phyloP scores from a whole-genome alignment of 1,284 basidiomycete genomes.

The Cutaneotrichosporon mucoides region DNA sequence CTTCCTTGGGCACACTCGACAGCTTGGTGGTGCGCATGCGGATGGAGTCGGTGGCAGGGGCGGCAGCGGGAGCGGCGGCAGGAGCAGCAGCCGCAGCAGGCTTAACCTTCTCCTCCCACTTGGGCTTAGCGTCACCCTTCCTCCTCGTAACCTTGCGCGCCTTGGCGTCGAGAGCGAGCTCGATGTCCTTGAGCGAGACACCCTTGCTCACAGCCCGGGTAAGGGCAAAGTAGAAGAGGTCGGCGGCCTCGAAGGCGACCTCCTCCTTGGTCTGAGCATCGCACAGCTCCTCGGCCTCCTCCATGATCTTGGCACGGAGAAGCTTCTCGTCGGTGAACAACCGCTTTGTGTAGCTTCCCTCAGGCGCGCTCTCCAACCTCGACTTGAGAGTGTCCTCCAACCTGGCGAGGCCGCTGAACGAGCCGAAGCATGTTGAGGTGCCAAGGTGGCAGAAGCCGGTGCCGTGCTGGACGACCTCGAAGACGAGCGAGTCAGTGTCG shows the following conservation, averaged over 20 bases:
- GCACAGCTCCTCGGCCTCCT: constrained; percentile 96
- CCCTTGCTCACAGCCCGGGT: constrained; percentile 81
- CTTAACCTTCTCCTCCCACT: constrained; percentile 57
- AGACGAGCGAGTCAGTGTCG: constrained; percentile 88
- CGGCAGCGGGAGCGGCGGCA: constrained; percentile 27
- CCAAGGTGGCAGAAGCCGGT: constrained; percentile 91
- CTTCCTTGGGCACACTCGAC: constrained; percentile 54
- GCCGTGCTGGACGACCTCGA: constrained; percentile 85
- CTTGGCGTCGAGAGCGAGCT: constrained; percentile 78
- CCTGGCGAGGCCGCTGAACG: constrained; percentile 68
- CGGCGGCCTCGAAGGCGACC: constrained; percentile 94
- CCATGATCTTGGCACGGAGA: constrained; percentile 89
- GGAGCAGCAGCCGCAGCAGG: constrained; percentile 29
- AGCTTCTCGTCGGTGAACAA: constrained; percentile 80
- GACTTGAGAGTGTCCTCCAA: constrained; percentile 77
- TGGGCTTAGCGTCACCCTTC: constrained; percentile 88
- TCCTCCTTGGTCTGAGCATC: constrained; percentile 74
- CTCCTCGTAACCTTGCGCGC: constrained; percentile 82
- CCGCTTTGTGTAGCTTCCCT: constrained; percentile 86
- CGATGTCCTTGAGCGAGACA: constrained; percentile 79
- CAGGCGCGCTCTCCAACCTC: constrained; percentile 70
- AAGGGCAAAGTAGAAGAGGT: constrained; percentile 90
- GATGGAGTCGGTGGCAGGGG: constrained; percentile 53
- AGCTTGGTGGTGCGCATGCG: constrained; percentile 71
- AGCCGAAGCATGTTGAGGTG: constrained; percentile 74